Base-by-base conservation (phyloP, 1,284 basidiomycete species). In the Austropuccinia psidii region DNA sequence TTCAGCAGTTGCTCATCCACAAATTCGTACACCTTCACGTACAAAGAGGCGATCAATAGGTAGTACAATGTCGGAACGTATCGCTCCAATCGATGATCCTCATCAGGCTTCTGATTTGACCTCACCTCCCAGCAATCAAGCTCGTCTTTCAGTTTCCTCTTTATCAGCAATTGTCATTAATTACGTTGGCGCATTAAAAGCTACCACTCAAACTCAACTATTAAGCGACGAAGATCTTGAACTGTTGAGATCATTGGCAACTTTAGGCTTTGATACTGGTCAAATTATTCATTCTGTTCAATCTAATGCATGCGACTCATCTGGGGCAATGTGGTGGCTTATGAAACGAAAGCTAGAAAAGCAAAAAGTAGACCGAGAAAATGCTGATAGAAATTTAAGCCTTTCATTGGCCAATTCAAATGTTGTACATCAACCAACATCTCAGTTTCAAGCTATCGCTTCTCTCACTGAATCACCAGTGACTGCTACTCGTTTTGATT, bases 241-340 rank as follows among this genome's bases (percentile, higher is more conserved):
- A 19, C 83, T 98, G 11, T 82, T 98, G 19, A 90, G 90, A 74
- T 85, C 83, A 3, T 83, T 98, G 66, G 88, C 88, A 75, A 80
- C 82, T 21, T 83, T 97, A 7, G 95, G 96, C 0, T 87, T 98
- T 76, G 95, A 98, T 79, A 90, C 90, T 13, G 92, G 91, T 11
- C 96, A 98, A 81, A 90, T 98, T 73, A 88, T 90, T 24, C 94
- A 98, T 80, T 93, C 90, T 0, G 93, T 98, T 7, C 84, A 90
- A 55, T 89, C 86, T 31, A 87, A 97, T 81, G 95, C 96, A 0
- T 98, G 95, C 79, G 95, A 98, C 81, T 85, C 90, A 0, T 87
- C 90, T 6, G 90, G 93, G 11, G 92, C 94, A 0, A 83, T 92
- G 13, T 98, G 95, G 95, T 98, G 96, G 96, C 90, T 97, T 85